These are phyloP conservation scores for Lupinus albus DNA, from an alignment of 306 rosid genomes.

Conservation along the genomic window DNA sequence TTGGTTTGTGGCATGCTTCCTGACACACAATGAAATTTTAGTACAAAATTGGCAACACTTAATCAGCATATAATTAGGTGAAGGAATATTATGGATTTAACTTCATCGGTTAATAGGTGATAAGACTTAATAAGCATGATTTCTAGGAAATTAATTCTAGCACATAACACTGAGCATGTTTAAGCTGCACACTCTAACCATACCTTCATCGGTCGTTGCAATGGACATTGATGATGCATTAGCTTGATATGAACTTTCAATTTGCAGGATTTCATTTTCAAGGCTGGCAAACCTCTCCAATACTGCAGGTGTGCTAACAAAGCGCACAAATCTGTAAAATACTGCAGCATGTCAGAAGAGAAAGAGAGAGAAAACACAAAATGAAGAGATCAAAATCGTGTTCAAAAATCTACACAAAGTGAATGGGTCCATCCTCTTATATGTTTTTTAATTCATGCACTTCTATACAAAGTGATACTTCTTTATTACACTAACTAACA, in stretches of 20 bases:
- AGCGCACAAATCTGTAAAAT: constrained; percentile 67
- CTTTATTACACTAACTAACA: too few species aligned
- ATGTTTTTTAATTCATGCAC: too few species aligned
- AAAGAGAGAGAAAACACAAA: not conserved
- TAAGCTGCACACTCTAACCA: constrained; percentile 19
- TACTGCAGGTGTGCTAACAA: constrained; percentile 71
- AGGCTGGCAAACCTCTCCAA: constrained; percentile 68
- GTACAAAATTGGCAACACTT: constrained; percentile 32
- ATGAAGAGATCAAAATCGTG: constrained; percentile 28
- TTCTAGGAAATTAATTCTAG: constrained; percentile 26
- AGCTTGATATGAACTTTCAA: constrained; percentile 55
- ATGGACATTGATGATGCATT: constrained; percentile 44
- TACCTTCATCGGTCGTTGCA: constrained; percentile 48
- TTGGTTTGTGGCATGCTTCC: constrained; percentile 44
- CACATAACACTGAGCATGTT: constrained; percentile 24
- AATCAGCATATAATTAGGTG: constrained; percentile 19
- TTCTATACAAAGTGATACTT: too few species aligned
- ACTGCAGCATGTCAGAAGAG: not conserved
- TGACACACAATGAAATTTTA: constrained; percentile 31
- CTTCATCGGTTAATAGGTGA: not conserved
- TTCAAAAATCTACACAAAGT: not conserved
- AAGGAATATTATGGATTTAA: constrained; percentile 3
- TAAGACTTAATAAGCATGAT: not conserved
- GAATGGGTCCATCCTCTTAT: too few species aligned
- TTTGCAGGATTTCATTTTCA: constrained; percentile 68